Conservation (phyloP, 1,139 yeast genomes). For the Blastobotrys petasosporus region DNA sequence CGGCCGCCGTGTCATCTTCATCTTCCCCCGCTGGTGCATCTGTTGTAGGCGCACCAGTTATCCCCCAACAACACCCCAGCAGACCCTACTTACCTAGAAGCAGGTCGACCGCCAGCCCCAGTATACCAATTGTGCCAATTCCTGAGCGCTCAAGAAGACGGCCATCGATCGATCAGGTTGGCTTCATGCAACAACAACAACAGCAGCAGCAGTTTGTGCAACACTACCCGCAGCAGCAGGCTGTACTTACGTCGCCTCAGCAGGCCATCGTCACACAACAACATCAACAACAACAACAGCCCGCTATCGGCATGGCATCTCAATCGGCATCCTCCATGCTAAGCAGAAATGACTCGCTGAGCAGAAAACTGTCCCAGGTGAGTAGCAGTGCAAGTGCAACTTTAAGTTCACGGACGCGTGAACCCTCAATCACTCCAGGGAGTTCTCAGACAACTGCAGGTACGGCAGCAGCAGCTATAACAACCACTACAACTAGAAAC, state of each 20-base stretch:
- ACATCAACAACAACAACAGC: background rate
- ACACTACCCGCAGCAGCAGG: background rate
- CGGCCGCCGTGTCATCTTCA: background rate
- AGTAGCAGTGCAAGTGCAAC: background rate
- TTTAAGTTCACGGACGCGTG: background rate
- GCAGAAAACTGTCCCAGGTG: slow-evolving; percentile 3
- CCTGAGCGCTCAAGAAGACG: slow-evolving; percentile 2
- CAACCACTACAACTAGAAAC: background rate
- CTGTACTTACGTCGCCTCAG: too few relatives aligned
- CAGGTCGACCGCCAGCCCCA: too few relatives aligned
- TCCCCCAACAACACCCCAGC: background rate
- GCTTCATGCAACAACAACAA: slow-evolving; percentile 1
- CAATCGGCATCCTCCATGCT: too few relatives aligned
- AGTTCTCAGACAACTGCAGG: background rate
- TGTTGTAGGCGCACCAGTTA: background rate
- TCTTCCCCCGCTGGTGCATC: slow-evolving; percentile 1
- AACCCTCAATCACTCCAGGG: background rate
- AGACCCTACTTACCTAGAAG: too few relatives aligned
- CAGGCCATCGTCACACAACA: background rate
- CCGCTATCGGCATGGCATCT: background rate
- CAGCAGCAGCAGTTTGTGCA: background rate
- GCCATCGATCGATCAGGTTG: slow-evolving; percentile 1
- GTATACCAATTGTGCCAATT: too few relatives aligned
- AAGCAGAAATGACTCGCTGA: background rate
- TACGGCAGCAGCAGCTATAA: background rate